A percentile compares a stretch with the other conserved stretches of the same genome.
phyloP scores from a whole-genome alignment of 441 rosid species.

The Croton laevigatus region DNA sequence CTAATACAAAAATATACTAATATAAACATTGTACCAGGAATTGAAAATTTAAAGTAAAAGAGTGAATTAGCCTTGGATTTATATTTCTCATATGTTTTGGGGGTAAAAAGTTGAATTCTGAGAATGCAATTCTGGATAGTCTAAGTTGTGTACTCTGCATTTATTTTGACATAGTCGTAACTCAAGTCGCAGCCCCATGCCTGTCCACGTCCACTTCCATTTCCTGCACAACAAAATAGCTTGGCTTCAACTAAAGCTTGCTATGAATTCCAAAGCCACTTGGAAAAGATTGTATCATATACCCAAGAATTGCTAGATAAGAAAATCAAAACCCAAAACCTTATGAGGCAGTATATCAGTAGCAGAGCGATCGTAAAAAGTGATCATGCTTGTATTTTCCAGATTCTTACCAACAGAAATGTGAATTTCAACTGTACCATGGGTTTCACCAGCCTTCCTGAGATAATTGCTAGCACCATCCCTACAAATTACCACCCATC shows the following conservation, averaged over 20 bases:
- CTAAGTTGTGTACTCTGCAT: conserved; percentile 20
- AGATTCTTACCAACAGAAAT: conserved; percentile 64
- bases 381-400: not conserved
- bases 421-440: conserved; percentile 60
- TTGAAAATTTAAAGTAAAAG: too few relatives aligned
- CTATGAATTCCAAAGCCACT: too few relatives aligned
- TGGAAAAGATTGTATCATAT: too few relatives aligned
- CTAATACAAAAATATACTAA: too few relatives aligned
- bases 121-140: too few relatives aligned
- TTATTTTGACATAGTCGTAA: conserved; percentile 77
- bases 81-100: too few relatives aligned
- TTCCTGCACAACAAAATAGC: conserved; percentile 34
- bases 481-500: conserved; percentile 33
- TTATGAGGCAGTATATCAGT: not conserved
- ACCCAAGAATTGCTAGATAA: not conserved
- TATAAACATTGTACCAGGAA: too few relatives aligned
- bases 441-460: conserved; percentile 70
- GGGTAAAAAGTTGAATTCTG: too few relatives aligned
- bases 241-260: not conserved
- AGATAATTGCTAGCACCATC: conserved; percentile 69
- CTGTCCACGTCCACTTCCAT: conserved; percentile 52
- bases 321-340: not conserved
- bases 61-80: too few relatives aligned
- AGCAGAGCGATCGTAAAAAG: not conserved
- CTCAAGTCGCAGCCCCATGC: conserved; percentile 95